Base-by-base conservation (phyloP, 148 eudicot genomes). In the Camellia granthamiana region DNA sequence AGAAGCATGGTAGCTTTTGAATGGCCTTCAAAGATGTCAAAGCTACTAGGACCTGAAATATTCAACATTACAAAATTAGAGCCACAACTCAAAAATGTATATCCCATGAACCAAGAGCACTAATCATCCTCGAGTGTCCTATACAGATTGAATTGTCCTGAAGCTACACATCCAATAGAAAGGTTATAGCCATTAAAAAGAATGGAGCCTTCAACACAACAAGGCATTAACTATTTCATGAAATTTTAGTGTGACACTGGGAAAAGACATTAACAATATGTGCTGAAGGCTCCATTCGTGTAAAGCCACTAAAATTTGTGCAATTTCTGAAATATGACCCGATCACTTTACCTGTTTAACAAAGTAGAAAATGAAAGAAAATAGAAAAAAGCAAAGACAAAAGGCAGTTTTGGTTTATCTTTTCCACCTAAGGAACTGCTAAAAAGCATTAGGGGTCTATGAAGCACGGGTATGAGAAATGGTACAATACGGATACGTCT, bases 1-100 rank as follows among this genome's bases (percentile, higher is more conserved):
- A 90, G 87, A 71, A 90, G 90, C 91, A 90, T 88, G 19, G 93
- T 90, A 75, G 93, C 93, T 82, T 81, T 84, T 64, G 93, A 90
- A 84, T 88, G 93, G 72, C 93, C 93, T 79, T 87, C 87, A 43
- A 90, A 86, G 44, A 90, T 87, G 80, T 90, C 87, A 77, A 90
- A 87, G 84, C 87, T 90, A 79, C 77, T 79, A 6, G 93, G 93
- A 82, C 91, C 93, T 90, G 88, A 71, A 77, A 80, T 56, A 43
- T n/a, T 74, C 54, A 66, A 62, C 15, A 55, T 30, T 30, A 70
- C 65, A 56, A 19, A 52, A 69, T 70, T 14, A 60, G 43, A 60
- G 55, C 63, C 10, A 79, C 74, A 55, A 69, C 43, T 43, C 52
- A 56, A 69, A 18, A 3, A 3, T 7, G 54, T 41, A 23, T 21